These are phyloP conservation scores for Penicillium freii DNA, from an alignment of 2,329 filamentous ascomycete genomes.

Conservation along the genomic window DNA sequence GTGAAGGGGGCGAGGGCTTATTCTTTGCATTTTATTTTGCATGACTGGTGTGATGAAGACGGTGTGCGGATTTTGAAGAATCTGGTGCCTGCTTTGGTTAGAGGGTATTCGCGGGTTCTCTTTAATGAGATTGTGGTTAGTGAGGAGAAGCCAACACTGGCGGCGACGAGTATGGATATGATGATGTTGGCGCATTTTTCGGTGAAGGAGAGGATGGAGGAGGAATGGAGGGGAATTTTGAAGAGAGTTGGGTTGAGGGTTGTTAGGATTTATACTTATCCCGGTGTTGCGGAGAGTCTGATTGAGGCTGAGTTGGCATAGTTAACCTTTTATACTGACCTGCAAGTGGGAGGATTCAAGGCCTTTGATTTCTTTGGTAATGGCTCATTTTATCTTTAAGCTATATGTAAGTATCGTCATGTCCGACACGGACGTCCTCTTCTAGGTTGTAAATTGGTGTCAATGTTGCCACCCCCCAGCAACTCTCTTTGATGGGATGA, in stretches of 20 bases:
- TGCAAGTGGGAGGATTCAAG: too few species aligned
- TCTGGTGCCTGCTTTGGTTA: neutral
- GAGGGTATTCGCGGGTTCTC: neutral
- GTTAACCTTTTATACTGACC: neutral
- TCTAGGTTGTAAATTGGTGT: too few species aligned
- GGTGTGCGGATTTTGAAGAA: neutral
- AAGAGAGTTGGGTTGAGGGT: neutral
- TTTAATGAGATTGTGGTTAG: neutral
- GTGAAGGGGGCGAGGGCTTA: neutral
- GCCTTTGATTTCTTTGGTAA: too few species aligned
- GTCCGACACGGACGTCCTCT: too few species aligned
- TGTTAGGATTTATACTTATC: neutral
- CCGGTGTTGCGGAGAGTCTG: neutral
- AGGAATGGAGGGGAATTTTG: neutral
- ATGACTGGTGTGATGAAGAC: neutral
- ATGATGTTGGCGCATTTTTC: neutral
- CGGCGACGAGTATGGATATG: neutral
- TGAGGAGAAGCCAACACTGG: slow-evolving; percentile 16
- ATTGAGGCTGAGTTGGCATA: neutral
- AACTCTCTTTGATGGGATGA: too few species aligned
- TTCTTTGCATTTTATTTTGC: neutral
- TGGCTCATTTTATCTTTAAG: too few species aligned
- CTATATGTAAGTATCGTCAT: too few species aligned
- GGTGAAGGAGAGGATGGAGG: neutral
- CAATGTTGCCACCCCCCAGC: too few species aligned